phyloP scores from a whole-genome alignment of 116 monocot species.

The Thalassia testudinum region DNA sequence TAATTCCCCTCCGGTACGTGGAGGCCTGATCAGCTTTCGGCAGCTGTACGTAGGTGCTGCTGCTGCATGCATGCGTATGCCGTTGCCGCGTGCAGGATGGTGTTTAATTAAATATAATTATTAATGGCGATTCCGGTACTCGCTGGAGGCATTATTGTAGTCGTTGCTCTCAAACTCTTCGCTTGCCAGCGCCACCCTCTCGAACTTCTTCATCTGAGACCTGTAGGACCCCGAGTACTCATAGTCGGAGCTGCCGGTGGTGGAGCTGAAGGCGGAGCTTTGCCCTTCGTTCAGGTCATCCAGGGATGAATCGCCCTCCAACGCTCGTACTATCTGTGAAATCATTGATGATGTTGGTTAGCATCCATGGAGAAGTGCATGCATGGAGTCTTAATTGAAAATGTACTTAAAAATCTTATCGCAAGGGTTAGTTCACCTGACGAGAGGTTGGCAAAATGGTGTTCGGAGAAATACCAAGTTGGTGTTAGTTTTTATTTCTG shows the following conservation, averaged over 20 bases:
- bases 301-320: slow-evolving; percentile 17
- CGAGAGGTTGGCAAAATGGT: too few species aligned
- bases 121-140: too few species aligned
- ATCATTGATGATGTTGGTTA: background rate
- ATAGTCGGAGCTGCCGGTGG: slow-evolving; percentile 27
- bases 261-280: slow-evolving; percentile 9
- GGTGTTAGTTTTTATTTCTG: too few species aligned
- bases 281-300: slow-evolving; percentile 14
- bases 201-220: slow-evolving; percentile 27
- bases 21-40: too few species aligned
- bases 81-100: too few species aligned
- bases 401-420: background rate
- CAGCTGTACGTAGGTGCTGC: too few species aligned
- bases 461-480: too few species aligned
- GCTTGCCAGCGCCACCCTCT: slow-evolving; percentile 30
- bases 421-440: background rate
- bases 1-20: too few species aligned
- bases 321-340: slow-evolving; percentile 14
- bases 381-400: background rate
- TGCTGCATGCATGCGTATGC: too few species aligned
- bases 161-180: too few species aligned
- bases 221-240: slow-evolving; percentile 36
- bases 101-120: too few species aligned
- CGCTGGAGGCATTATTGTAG: too few species aligned
- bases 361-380: background rate